Base-by-base conservation (phyloP, 257 asterid species). In the Fraxinus anomala region DNA sequence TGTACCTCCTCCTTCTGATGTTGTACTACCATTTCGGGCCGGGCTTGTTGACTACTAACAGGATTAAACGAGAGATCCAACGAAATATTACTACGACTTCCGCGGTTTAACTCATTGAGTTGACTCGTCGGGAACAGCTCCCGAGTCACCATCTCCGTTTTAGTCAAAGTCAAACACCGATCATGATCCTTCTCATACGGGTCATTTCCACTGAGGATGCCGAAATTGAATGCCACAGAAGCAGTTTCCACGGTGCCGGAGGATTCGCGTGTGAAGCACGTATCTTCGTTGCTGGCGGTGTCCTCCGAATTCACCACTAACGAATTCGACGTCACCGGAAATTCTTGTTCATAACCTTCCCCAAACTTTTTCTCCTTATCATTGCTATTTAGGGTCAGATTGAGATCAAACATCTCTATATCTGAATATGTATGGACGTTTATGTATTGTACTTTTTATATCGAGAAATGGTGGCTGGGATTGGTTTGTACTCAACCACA, bases 351-450 rank as follows among this genome's bases (percentile, higher is more conserved):
- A 69, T 23, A 31, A 8, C 81, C 79, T 79, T 42, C 77, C 59
- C 9, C 74, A 26, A 77, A 47, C 56, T 47, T 6, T 8, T 49
- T 72, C n/a, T 70, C 77, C 70, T 73, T 79, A 30, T 78, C 81
- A 28, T 82, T 80, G 83, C 72, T 80, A 56, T 76, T 87, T 31
- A 73, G 81, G 79, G 79, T 80, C 77, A 83, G 83, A 76, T 91
- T 91, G 81, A 91, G 97, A 89, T 91, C 97, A 80, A 89, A 83
- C 92, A 89, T 88, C 75, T 23, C 10, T 30, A 73, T 51, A 8
- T 54, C 7, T 30, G 6, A 11, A 31, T 28, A 30, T 17, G 1
- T 42, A 42, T 42, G 16, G 49, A 42, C 49, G 49, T 37, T 37
- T 6, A 37, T 37, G 40, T 42, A 42, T 3, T 42, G 16, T 37